phyloP scores from a whole-genome alignment of 495 filamentous ascomycete species.

The Annulohypoxylon moriforme region DNA sequence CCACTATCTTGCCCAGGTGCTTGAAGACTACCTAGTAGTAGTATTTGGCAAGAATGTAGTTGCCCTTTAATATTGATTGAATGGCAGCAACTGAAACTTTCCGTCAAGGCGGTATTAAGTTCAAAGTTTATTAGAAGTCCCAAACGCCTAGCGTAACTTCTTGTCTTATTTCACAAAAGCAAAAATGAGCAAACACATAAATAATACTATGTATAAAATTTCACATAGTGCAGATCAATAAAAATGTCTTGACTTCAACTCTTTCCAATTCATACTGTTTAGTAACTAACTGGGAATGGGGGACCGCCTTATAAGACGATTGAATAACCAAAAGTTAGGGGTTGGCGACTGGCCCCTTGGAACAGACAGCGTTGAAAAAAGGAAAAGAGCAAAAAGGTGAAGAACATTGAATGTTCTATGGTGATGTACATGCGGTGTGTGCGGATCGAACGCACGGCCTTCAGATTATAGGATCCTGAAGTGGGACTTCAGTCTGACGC shows the following conservation, averaged over 20 bases:
- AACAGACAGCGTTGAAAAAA: neutral
- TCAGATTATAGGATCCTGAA: slow-evolving; percentile 8
- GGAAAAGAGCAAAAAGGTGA: neutral
- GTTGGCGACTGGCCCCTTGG: no score
- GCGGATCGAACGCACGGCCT: slow-evolving; percentile 12
- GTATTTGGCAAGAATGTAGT: neutral
- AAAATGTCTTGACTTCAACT: no score
- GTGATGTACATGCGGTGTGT: neutral
- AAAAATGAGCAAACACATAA: neutral
- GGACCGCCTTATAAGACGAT: no score
- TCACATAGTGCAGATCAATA: no score
- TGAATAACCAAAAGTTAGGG: no score
- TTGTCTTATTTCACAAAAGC: neutral
- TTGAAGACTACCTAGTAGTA: no score
- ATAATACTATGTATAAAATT: no score
- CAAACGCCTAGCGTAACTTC: neutral
- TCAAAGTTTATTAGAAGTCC: neutral
- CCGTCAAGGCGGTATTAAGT: neutral
- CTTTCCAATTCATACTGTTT: no score
- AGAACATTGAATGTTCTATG: neutral
- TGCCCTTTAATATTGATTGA: neutral
- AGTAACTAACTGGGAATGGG: no score
- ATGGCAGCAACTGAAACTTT: neutral
- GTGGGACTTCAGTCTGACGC: slow-evolving; percentile 15
- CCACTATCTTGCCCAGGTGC: no score